These are phyloP conservation scores for Filosporella fistucella DNA, from an alignment of 495 filamentous ascomycete species.

Conservation along the genomic window DNA sequence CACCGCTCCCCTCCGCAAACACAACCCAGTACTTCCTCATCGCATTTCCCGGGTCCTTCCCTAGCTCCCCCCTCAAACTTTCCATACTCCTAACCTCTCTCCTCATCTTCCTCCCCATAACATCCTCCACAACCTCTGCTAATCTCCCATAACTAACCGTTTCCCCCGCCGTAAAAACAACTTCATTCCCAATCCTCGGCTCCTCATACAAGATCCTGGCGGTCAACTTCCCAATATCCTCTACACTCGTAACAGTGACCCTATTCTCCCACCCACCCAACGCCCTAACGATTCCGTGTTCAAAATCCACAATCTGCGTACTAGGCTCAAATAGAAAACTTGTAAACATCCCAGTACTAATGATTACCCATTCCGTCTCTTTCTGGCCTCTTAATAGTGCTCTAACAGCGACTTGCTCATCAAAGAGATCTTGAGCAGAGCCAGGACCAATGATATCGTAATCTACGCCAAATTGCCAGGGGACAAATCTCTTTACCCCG, in stretches of 20 bases:
- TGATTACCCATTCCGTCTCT: conserved; percentile 48
- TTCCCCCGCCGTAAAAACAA: conserved; percentile 54
- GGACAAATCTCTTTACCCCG: conserved; percentile 41
- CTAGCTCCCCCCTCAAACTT: conserved; percentile 34
- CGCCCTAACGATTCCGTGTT: conserved; percentile 35
- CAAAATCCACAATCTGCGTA: conserved; percentile 50
- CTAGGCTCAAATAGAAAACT: conserved; percentile 54
- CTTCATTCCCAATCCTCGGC: conserved; percentile 22
- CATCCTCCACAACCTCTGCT: conserved; percentile 40
- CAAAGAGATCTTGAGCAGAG: conserved; percentile 52
- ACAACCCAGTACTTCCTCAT: conserved; percentile 55
- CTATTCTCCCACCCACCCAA: conserved; percentile 51
- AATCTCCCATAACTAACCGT: conserved; percentile 50
- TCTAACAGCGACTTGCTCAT: conserved; percentile 56
- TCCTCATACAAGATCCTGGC: conserved; percentile 44
- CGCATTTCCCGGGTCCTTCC: conserved; percentile 38
- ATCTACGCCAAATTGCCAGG: conserved; percentile 66
- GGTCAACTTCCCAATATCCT: conserved; percentile 54
- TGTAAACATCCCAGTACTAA: conserved; percentile 61
- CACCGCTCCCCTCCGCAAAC: conserved; percentile 54
- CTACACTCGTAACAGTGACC: conserved; percentile 51
- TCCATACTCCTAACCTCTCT: conserved; percentile 41
- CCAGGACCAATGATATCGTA: conserved; percentile 55
- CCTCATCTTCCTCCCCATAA: conserved; percentile 34
- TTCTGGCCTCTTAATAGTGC: conserved; percentile 42